Base-by-base conservation (phyloP, 1,284 basidiomycete species). In the Moesziomyces parantarcticus region DNA sequence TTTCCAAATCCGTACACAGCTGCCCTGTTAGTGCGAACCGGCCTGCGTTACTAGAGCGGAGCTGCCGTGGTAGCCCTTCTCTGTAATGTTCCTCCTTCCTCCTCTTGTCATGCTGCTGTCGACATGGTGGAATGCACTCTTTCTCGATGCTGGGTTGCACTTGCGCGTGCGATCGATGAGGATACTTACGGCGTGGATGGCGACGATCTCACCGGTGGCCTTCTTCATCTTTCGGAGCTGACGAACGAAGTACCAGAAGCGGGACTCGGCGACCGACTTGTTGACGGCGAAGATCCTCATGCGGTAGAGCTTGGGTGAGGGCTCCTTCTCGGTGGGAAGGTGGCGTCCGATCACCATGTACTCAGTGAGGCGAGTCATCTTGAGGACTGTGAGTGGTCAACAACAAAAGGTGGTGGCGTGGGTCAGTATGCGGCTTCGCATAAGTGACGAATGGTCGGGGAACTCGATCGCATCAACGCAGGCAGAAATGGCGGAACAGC, bases 251-350 rank as follows among this genome's bases (percentile, higher is more conserved):
- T 98, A 99, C 96, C 97, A 99, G 92, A 97, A 99, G 74, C 96
- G 92, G 66, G 93, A 97, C 89, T 99, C 98, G 84, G 97, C 97
- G 82, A 99, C 93, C 78, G 97, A 87, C 80, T 97, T 94, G 86
- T 99, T 99, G 80, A 93, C 92, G 76, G 97, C 96, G 85, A 99
- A 99, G 86, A 99, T 97, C 86, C 96, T 92, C 96, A 99, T 99
- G 83, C 97, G 92, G 89, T 93, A 98, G 85, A 94, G 92, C 88
- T 98, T 97, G 76, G 96, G 96, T 75, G 89, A 92, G 63, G 93
- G 92, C 80, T 97, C 93, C 77, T 89, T 86, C 88, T 95, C 93
- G 63, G 94, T 95, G 84, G 96, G 96, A 84, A 98, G 88, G 86
- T 96, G 94, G 85, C 96, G 93, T 78, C 97, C 97, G 79, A 99